Percentiles rank a stretch among this genome's conserved stretches.
These are phyloP conservation scores for Fusarium coicis DNA, from an alignment of 2,329 filamentous ascomycete genomes.

Conservation along the genomic window DNA sequence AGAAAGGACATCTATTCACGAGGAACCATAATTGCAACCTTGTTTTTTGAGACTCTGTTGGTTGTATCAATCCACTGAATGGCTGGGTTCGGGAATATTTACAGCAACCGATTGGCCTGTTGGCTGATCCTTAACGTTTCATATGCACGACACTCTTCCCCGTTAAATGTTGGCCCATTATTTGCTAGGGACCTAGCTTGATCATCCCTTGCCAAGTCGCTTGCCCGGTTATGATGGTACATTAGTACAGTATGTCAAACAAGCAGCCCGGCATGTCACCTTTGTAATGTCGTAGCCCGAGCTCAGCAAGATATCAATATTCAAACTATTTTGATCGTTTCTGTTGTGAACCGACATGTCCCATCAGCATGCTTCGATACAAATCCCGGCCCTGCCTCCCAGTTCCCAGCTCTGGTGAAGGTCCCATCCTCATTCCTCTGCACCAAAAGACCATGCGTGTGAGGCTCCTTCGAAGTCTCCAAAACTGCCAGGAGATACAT, in stretches of 20 bases:
- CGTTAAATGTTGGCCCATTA: neutral
- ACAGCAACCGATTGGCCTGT: neutral
- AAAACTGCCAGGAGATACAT: neutral
- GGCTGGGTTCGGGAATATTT: neutral
- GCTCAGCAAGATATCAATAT: neutral
- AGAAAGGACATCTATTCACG: neutral
- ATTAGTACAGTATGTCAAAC: neutral
- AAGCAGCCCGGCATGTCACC: too few species aligned
- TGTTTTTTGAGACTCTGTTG: neutral
- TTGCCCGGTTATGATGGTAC: neutral
- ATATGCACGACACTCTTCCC: neutral
- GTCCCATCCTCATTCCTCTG: neutral
- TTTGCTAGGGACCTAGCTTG: neutral
- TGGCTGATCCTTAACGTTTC: neutral
- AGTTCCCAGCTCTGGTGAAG: neutral
- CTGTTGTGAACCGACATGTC: neutral
- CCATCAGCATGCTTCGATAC: neutral
- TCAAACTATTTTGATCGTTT: neutral
- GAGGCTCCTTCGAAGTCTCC: neutral
- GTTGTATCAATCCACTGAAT: neutral
- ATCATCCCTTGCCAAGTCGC: neutral
- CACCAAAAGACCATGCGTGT: neutral
- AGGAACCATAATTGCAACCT: neutral
- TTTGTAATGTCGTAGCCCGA: neutral
- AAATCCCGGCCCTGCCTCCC: neutral